A percentile compares a stretch with the other conserved stretches of the same genome.
Conservation (phyloP, 192 early-diverging fungal genomes). For the Backusella liffmaniae region DNA sequence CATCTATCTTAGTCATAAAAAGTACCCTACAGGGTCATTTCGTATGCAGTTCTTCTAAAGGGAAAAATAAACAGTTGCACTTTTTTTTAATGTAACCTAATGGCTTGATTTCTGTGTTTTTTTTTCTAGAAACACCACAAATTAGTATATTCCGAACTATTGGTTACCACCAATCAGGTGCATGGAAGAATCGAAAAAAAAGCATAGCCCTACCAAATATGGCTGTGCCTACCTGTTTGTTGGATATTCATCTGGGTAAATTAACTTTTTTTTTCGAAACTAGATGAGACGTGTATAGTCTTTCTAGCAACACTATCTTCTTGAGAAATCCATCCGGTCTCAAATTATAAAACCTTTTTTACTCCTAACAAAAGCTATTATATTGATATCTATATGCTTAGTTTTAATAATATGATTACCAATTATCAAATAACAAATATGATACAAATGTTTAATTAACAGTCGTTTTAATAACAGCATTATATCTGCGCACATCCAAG, state of each 20-base stretch:
- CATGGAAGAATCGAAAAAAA: not conserved
- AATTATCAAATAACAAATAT: not conserved
- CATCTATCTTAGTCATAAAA: not conserved
- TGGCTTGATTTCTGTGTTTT: not conserved
- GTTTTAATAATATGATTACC: not conserved
- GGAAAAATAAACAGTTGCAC: not conserved
- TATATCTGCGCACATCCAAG: not conserved
- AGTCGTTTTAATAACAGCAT: not conserved
- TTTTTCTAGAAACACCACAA: not conserved
- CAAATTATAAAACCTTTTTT: not conserved
- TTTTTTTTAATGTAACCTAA: not conserved
- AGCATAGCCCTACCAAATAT: not conserved
- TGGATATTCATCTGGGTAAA: not conserved
- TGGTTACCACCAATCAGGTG: not conserved
- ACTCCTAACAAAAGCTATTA: not conserved
- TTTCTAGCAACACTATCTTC: not conserved
- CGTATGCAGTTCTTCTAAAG: not conserved
- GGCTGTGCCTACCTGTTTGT: not conserved
- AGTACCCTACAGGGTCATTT: not conserved
- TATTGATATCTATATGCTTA: no score
- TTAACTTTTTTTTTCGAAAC: constrained; percentile 1
- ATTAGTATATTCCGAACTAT: not conserved
- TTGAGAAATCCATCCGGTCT: not conserved
- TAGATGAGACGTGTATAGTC: not conserved
- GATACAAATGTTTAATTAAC: not conserved